Evolutionary conservation across 1,284 basidiomycete genomes (phyloP), one percentile per base, ranked within the genome.

Genomic region (Irpex rosettiformis): DNA sequence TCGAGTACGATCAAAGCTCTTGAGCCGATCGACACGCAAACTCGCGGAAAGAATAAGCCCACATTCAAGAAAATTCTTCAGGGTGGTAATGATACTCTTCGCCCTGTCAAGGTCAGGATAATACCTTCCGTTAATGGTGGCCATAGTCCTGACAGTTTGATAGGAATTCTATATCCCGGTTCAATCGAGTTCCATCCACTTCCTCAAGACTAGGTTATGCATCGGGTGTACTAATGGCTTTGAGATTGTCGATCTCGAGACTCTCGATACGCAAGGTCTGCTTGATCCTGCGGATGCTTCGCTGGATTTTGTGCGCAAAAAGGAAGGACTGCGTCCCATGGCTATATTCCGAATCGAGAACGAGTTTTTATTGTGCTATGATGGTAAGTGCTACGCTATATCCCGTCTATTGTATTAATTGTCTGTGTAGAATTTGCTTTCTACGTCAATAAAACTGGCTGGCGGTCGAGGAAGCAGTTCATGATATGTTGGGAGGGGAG

Each of bases 141-240:
- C 55, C n/a, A 45, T 37, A 63, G 52, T 54, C 25, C 33, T 61
- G 60, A 49, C 57, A 10, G 33, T 56, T 56, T 43, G 66, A 22
- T 66, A 94, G 92, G 94, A 99, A 74, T 99, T 99, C 75, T 99
- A 99, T 73, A 98, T 99, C 60, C 96, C 97, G 0, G 94, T 97
- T 16, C 96, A 98, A 74, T 96, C 94, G 54, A 94, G 88, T 63
- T 98, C 95, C 7, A 93, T 99, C 53, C 95, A 98, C 75, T 98
- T 98, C 78, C 82, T 99, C 67, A 98, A 97, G 80, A 98, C 96
- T 57, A 94, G 93, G 77, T 85, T 99, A 60, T 99, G 97, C 70
- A 93, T 99, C 11, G 97, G 96, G 1, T 97, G 95, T 70, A 94
- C 95, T 13, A 93, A 95, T 70, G 97, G 97, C n/a, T 99, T 99